Evolutionary conservation across 495 filamentous ascomycete species (phyloP), one percentile per base, ranked within the genome.

Genomic region (Daldinia bambusicola): DNA sequence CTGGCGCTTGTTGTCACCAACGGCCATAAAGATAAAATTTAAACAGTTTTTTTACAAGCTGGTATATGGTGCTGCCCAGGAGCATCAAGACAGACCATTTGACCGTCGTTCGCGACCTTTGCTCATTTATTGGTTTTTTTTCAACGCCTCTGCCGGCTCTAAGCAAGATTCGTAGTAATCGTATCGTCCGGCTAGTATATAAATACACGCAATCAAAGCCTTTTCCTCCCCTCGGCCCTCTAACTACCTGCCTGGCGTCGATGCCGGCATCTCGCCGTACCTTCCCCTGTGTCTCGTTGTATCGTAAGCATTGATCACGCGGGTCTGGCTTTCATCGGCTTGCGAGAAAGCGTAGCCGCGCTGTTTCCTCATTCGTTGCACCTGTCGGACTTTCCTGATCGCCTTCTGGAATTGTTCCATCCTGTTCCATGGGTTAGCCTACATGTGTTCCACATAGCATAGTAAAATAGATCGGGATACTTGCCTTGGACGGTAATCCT

Each of bases 371-470:
- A 98, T 99, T 66, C 95, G 91, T 82, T 98, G 96, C 45, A 98
- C 96, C 82, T 99, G 95, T 48, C 95, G 90, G 55, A 98, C 95
- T 81, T 99, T 99, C 71, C 95, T 90, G 76, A 99, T 98, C 30
- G 95, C 95, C 80, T 99, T 99, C 81, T 99, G 95, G 88, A 99
- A 99, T 81, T 99, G 95, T 79, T 99, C 95, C 95, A 99, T 99
- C 41, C 91, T 93, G 67, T 74, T 40, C 4, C 13, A 26, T 32
- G 34, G 30, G 75, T 18, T 18, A 53, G 37, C 8, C 26, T 26
- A 30, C 41, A n/a, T 12, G 31, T 22, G 30, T 13, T 22, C 26
- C 26, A 56, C 37, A 20, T 5, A 56, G 6, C 26, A 26, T 26
- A 13, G 16, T n/a, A 56, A 16, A 14, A 16, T 14, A 2, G 1